Evolutionary conservation across 805 yeast species (phyloP).

Genomic region (Yueomyces sp.): DNA sequence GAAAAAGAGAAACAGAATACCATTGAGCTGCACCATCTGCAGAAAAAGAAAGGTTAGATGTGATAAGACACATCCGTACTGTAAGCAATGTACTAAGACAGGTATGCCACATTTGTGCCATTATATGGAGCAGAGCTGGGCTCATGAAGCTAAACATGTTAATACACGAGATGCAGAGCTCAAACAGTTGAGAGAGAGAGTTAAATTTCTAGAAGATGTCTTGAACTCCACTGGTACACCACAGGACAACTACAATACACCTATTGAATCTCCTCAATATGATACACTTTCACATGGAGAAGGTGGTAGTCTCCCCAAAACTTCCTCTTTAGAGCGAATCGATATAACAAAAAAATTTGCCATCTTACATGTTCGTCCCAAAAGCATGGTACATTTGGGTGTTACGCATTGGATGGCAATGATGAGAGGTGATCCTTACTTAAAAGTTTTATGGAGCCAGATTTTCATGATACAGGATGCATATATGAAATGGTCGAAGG

Average conservation of each 20-base stretch:
- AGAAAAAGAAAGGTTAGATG: conserved; percentile 38
- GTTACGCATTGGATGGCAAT: conserved; percentile 47
- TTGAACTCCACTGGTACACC: conserved; percentile 9
- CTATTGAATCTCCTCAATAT: no score
- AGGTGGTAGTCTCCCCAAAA: conserved; percentile 1
- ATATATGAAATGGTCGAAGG: conserved; percentile 19
- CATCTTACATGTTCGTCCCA: conserved; percentile 31
- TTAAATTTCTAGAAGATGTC: conserved; percentile 37
- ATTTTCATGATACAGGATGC: conserved; percentile 30
- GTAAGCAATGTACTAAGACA: conserved; percentile 43
- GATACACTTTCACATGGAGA: background rate
- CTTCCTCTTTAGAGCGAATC: conserved; percentile 22
- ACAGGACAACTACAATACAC: background rate
- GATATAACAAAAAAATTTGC: conserved; percentile 31
- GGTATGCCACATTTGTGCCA: conserved; percentile 47
- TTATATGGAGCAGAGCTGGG: conserved; percentile 50
- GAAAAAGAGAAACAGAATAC: conserved; percentile 34
- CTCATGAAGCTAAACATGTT: conserved; percentile 35
- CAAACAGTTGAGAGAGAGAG: conserved; percentile 43
- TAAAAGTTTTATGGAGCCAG: conserved; percentile 41
- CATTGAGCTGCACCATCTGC: conserved; percentile 35
- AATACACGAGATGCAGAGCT: conserved; percentile 32
- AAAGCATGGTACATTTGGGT: conserved; percentile 32
- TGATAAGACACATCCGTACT: conserved; percentile 39
- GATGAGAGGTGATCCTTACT: conserved; percentile 44